A percentile compares a stretch with the other conserved stretches of the same genome.
These are phyloP conservation scores for Elsinoe batatas DNA, from an alignment of 2,329 filamentous ascomycete species.

Conservation along the genomic window DNA sequence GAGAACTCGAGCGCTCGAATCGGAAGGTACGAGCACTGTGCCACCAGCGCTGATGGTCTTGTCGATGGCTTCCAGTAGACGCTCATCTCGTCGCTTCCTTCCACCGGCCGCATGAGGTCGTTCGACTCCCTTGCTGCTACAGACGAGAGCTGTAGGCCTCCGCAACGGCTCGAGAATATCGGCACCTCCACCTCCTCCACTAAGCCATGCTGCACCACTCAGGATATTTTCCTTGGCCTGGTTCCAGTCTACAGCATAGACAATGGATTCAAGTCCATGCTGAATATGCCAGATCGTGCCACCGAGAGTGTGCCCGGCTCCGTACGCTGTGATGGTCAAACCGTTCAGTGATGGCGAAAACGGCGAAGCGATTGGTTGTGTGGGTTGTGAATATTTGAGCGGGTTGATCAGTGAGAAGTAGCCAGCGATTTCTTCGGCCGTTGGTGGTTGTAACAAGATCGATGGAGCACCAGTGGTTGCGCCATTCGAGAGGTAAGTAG, in stretches of 20 bases:
- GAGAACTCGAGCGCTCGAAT: constrained; percentile 88
- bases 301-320: constrained; percentile 88
- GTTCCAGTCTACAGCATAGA: constrained; percentile 97
- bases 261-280: constrained; percentile 89
- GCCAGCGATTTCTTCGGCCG: constrained; percentile 75
- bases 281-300: constrained; percentile 99
- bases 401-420: constrained; percentile 89
- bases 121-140: constrained; percentile 74
- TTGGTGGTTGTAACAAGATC: constrained; percentile 60
- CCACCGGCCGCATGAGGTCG: constrained; percentile 49
- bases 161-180: constrained; percentile 90
- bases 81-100: constrained; percentile 72
- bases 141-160: constrained; percentile 87
- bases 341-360: constrained; percentile 85
- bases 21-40: constrained; percentile 84
- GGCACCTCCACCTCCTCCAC: constrained; percentile 68
- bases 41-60: constrained; percentile 74
- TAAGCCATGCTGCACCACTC: constrained; percentile 86
- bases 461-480: constrained; percentile 39
- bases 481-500: constrained; percentile 44
- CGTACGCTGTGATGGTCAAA: constrained; percentile 91
- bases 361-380: constrained; percentile 76
- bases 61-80: constrained; percentile 68
- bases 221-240: constrained; percentile 94
- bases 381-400: constrained; percentile 92